These are phyloP conservation scores for Biscogniauxia marginata DNA, from an alignment of 2,329 filamentous ascomycete species.

Conservation along the genomic window DNA sequence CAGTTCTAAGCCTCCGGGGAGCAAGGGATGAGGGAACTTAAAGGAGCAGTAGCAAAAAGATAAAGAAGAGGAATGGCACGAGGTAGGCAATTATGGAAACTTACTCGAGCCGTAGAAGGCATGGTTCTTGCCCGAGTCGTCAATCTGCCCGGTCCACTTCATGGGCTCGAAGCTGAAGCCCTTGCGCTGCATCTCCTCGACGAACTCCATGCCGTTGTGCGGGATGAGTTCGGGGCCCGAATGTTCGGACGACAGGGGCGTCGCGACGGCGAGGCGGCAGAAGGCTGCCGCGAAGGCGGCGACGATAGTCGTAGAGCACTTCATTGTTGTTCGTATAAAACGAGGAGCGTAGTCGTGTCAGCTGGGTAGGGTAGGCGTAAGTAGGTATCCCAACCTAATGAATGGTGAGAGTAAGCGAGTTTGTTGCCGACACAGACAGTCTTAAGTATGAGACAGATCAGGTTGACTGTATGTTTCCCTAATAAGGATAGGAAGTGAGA, in stretches of 20 bases:
- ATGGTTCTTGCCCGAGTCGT: background rate
- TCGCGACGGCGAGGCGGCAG: background rate
- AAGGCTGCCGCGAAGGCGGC: background rate
- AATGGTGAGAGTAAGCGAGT: no score
- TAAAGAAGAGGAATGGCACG: constrained; percentile 3
- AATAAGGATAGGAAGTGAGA: no score
- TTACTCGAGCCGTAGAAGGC: background rate
- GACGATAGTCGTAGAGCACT: constrained; percentile 30
- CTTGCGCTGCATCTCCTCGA: background rate
- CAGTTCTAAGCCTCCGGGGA: no score
- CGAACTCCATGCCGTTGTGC: background rate
- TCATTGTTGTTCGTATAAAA: constrained; percentile 34
- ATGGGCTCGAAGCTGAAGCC: background rate
- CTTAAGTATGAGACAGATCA: no score
- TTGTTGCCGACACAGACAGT: no score
- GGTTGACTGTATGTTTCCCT: no score
- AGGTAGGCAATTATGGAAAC: no score
- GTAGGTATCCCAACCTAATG: background rate
- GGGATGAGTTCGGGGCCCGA: background rate
- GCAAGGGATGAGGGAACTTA: no score
- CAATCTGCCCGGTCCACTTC: background rate
- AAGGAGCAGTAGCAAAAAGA: background rate
- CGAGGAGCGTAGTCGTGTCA: background rate
- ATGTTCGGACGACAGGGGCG: background rate
- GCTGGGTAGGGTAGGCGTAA: background rate